Conservation (phyloP, 1,284 basidiomycete species). For the Pseudozyma thailandica region DNA sequence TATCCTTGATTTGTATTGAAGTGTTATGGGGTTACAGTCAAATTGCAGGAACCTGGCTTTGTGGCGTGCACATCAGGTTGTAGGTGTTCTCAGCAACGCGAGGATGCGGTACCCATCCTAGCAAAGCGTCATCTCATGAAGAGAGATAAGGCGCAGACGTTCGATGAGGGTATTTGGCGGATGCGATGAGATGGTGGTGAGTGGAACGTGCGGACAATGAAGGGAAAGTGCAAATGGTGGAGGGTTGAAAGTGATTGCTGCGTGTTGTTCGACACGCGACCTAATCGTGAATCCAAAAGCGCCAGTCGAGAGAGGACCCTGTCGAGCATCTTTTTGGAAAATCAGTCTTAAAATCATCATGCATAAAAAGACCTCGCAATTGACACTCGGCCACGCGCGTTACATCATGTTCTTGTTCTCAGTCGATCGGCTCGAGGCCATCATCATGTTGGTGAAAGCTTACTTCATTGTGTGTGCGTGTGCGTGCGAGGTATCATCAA, state of each 20-base stretch:
- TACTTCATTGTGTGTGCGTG: no score
- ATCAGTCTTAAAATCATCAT: constrained; percentile 4
- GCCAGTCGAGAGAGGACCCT: constrained; percentile 6
- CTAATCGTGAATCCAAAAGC: neutral
- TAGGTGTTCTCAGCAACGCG: no score
- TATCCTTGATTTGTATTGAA: no score
- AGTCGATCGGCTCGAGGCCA: no score
- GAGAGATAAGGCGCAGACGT: neutral
- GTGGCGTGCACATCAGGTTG: no score
- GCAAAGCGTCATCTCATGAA: neutral
- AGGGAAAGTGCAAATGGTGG: neutral
- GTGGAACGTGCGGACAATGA: neutral
- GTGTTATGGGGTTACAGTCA: no score
- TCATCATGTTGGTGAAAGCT: no score
- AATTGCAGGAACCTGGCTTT: no score
- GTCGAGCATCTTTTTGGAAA: constrained; percentile 1
- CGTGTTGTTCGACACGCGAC: neutral
- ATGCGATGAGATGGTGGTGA: neutral
- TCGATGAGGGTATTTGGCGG: neutral
- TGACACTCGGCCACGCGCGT: neutral
- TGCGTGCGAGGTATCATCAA: constrained; percentile 1
- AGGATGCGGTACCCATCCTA: neutral
- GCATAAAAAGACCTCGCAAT: neutral
- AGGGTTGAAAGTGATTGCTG: constrained; percentile 5
- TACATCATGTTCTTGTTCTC: neutral